Evolutionary conservation across 1,139 yeast species (phyloP).

Genomic region (Geotrichum armillariae): DNA sequence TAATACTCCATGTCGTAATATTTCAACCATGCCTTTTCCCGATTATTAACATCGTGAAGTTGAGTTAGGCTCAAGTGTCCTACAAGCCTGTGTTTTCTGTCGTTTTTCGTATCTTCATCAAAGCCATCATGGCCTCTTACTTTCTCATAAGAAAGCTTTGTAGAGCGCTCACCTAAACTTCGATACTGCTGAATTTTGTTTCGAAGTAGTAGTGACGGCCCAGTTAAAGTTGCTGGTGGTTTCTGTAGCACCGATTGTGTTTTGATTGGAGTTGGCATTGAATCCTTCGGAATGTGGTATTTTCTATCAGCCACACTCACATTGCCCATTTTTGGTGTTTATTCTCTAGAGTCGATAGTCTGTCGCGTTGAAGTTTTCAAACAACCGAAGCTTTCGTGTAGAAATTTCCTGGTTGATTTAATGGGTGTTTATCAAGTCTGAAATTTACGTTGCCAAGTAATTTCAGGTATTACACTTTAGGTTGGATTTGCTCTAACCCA

Average conservation of each 20-base stretch:
- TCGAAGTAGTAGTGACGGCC: neutral
- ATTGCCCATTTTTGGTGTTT: neutral
- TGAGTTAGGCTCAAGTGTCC: slow-evolving; percentile 1
- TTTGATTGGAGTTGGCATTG: neutral
- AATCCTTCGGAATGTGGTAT: too few relatives aligned
- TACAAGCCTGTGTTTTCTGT: neutral
- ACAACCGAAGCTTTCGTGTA: neutral
- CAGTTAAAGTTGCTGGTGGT: neutral
- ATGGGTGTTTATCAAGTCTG: too few relatives aligned
- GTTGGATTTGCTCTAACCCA: too few relatives aligned
- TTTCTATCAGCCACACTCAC: too few relatives aligned
- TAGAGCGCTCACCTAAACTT: neutral
- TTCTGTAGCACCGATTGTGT: neutral
- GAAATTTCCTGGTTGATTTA: too few relatives aligned
- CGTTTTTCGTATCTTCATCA: slow-evolving; percentile 2
- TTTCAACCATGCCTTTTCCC: slow-evolving; percentile 1
- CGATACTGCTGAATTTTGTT: neutral
- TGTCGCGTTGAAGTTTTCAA: neutral
- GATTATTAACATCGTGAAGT: neutral
- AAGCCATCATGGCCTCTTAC: neutral
- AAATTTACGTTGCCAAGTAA: too few relatives aligned
- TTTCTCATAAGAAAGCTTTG: neutral
- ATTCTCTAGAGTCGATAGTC: neutral
- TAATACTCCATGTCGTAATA: neutral
- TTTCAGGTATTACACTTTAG: too few relatives aligned